phyloP scores from a whole-genome alignment of 495 filamentous ascomycete genomes.

The Neurospora africana region DNA sequence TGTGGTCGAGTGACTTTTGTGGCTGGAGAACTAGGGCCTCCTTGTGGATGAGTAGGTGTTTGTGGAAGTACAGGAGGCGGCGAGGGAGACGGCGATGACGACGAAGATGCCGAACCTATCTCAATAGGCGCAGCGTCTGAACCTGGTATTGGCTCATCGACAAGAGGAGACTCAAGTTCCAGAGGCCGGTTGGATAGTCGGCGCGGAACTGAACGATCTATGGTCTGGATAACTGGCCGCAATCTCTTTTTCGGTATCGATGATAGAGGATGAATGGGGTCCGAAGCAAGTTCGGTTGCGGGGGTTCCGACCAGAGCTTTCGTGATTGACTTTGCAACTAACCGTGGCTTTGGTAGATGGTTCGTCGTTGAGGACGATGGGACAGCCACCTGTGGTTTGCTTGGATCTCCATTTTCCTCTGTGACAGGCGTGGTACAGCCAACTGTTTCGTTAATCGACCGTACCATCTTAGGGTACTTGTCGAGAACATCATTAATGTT shows the following conservation, averaged over 20 bases:
- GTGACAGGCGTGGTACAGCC: not conserved
- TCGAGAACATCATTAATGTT: slow-evolving; percentile 23
- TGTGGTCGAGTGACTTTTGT: not conserved
- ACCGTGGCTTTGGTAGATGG: not conserved
- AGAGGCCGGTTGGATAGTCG: not conserved
- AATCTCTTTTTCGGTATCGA: not conserved
- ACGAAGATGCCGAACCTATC: not conserved
- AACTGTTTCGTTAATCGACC: not conserved
- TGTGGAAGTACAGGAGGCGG: not conserved
- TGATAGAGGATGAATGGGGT: not conserved
- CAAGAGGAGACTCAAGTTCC: not conserved
- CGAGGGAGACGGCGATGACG: not conserved
- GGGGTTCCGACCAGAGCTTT: not conserved
- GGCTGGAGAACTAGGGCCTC: not conserved
- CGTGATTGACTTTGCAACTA: not conserved
- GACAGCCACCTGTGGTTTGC: not conserved
- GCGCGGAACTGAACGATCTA: not conserved
- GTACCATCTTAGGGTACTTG: slow-evolving; percentile 10
- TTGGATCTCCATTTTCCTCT: not conserved
- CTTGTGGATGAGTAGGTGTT: not conserved
- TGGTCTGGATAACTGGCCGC: not conserved
- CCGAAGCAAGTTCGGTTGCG: not conserved
- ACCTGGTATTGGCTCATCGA: not conserved
- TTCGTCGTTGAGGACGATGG: not conserved
- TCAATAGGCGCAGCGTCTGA: not conserved